These are phyloP conservation scores for Sphagnum contortum DNA, from an alignment of 225 moss, liverwort and hornwort genomes.

Conservation along the genomic window DNA sequence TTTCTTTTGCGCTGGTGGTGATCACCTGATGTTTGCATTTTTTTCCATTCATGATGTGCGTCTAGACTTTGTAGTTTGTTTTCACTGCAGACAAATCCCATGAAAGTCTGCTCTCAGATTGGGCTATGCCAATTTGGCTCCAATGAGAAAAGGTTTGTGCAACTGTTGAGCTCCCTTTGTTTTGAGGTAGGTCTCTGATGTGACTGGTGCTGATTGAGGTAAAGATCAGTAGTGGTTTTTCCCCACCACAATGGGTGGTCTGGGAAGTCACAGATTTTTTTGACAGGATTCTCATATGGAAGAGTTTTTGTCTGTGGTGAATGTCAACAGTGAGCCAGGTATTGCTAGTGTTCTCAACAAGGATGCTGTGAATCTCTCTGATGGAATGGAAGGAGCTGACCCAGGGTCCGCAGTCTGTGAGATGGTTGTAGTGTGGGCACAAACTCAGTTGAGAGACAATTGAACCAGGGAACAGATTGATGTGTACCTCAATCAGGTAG, in stretches of 20 bases:
- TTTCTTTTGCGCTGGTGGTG: background rate
- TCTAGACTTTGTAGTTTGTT: background rate
- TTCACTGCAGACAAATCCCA: constrained; percentile 72
- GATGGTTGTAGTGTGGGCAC: constrained; percentile 92
- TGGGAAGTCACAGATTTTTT: background rate
- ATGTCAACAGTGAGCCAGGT: constrained; percentile 19
- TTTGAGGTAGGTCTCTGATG: background rate
- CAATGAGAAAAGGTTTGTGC: constrained; percentile 23
- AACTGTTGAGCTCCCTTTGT: background rate
- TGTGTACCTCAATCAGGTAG: constrained; percentile 52
- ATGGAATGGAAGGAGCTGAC: constrained; percentile 16
- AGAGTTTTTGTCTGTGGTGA: no score
- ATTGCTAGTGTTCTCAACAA: constrained; percentile 79
- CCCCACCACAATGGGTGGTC: no score
- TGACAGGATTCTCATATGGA: background rate
- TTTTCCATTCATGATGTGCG: no score
- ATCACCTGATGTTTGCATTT: background rate
- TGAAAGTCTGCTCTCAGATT: constrained; percentile 68
- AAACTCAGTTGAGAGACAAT: constrained; percentile 74
- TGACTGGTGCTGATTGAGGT: background rate
- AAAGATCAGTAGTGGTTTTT: background rate
- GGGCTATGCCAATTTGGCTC: constrained; percentile 55
- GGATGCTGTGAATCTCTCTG: constrained; percentile 13
- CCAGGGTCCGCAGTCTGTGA: constrained; percentile 59
- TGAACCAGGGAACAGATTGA: constrained; percentile 56